phyloP scores from a whole-genome alignment of 1,284 basidiomycete species.

The Rugosomyces carneus region DNA sequence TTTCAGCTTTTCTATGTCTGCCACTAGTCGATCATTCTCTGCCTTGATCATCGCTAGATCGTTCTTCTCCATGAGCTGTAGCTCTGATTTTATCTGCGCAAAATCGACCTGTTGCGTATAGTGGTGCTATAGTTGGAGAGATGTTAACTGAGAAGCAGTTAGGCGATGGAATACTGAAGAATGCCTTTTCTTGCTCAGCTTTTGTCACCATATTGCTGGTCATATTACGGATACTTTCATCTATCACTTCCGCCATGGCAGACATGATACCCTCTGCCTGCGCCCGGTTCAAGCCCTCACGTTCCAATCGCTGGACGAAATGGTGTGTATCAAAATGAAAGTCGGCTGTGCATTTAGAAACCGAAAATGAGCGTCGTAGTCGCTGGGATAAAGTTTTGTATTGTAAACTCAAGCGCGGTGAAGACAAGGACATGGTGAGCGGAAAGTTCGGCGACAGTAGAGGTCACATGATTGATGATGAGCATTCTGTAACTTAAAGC shows the following conservation, averaged over 20 bases:
- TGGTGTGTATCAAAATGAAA: slow-evolving; percentile 95
- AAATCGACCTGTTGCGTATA: slow-evolving; percentile 98
- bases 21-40: slow-evolving; percentile 88
- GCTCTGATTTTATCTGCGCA: slow-evolving; percentile 92
- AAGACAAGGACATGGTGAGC: neutral
- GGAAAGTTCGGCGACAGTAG: no score
- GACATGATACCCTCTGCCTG: slow-evolving; percentile 95
- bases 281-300: slow-evolving; percentile 79
- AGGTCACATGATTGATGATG: no score
- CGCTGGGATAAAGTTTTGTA: neutral
- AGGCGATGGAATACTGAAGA: neutral
- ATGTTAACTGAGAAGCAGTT: neutral
- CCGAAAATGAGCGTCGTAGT: slow-evolving; percentile 24
- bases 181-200: slow-evolving; percentile 89
- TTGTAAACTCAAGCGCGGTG: neutral
- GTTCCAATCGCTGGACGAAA: slow-evolving; percentile 84
- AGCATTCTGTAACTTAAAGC: no score
- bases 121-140: slow-evolving; percentile 56
- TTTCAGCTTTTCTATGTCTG: slow-evolving; percentile 95
- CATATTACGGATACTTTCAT: slow-evolving; percentile 93
- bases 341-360: slow-evolving; percentile 24
- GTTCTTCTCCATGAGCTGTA: slow-evolving; percentile 96
- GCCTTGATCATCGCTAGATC: slow-evolving; percentile 94
- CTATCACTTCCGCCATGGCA: slow-evolving; percentile 91
- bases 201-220: slow-evolving; percentile 91